A percentile compares a stretch with the other conserved stretches of the same genome.
Conservation (phyloP, 75 land plant genomes). For the Picea sitchensis region DNA sequence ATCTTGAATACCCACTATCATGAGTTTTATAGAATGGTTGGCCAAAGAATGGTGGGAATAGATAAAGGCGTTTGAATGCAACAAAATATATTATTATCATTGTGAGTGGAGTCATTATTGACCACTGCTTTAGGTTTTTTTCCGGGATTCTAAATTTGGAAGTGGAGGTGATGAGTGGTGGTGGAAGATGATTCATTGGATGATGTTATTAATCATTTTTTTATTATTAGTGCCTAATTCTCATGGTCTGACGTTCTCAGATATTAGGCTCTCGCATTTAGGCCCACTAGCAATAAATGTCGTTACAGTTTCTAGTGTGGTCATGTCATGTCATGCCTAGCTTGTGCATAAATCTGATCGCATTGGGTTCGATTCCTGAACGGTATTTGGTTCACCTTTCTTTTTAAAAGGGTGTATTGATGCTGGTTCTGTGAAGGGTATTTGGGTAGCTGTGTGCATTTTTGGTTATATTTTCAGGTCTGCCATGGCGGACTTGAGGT, state of each 20-base stretch:
- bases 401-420: not conserved
- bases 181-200: no score
- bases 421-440: not conserved
- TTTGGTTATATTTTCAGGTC: not conserved
- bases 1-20: no score
- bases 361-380: not conserved
- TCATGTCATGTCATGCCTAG: not conserved
- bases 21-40: no score
- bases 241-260: not conserved
- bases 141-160: no score
- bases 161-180: no score
- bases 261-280: not conserved
- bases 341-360: not conserved
- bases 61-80: no score
- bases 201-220: no score
- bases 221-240: no score
- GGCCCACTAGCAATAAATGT: not conserved
- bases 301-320: not conserved
- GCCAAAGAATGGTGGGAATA: no score
- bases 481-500: constrained; percentile 7
- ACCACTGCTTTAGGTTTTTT: no score
- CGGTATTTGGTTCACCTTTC: not conserved
- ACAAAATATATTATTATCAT: no score
- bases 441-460: not conserved
- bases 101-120: no score